Evolutionary conservation across 139 green algal species (phyloP).

Genomic region (Coelastrella sp.): DNA sequence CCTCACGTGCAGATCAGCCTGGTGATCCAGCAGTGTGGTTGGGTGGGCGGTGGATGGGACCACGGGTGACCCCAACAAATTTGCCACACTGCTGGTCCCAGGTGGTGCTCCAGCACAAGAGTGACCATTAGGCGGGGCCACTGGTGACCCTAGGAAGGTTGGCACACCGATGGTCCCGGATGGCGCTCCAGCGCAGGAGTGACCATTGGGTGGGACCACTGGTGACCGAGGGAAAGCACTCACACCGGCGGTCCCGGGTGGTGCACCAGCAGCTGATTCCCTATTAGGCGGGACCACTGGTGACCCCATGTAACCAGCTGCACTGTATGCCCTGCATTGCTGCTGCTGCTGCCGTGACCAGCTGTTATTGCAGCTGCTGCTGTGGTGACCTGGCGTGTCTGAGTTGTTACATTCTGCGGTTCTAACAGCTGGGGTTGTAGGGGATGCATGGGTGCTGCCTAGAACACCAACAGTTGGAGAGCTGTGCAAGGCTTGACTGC

Average conservation of each 20-base stretch:
- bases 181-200: not conserved
- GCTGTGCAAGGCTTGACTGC: not conserved
- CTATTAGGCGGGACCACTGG: not conserved
- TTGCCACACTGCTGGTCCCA: not conserved
- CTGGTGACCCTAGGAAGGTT: not conserved
- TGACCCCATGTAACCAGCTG: not conserved
- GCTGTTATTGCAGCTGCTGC: slow-evolving; percentile 12
- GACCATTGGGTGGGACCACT: not conserved
- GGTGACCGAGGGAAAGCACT: not conserved
- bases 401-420: not conserved
- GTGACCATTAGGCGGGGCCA: not conserved
- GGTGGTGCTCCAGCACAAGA: not conserved
- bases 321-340: not conserved
- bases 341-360: slow-evolving; percentile 9
- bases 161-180: not conserved
- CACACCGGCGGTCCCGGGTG: not conserved
- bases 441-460: not conserved
- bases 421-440: not conserved
- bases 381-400: not conserved
- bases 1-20: no score
- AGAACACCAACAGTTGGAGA: not conserved
- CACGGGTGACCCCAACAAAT: not conserved
- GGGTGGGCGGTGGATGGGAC: no score
- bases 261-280: not conserved
- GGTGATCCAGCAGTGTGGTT: no score